These are phyloP conservation scores for Hericium coralloides DNA, from an alignment of 768 basidiomycete species.

Conservation along the genomic window DNA sequence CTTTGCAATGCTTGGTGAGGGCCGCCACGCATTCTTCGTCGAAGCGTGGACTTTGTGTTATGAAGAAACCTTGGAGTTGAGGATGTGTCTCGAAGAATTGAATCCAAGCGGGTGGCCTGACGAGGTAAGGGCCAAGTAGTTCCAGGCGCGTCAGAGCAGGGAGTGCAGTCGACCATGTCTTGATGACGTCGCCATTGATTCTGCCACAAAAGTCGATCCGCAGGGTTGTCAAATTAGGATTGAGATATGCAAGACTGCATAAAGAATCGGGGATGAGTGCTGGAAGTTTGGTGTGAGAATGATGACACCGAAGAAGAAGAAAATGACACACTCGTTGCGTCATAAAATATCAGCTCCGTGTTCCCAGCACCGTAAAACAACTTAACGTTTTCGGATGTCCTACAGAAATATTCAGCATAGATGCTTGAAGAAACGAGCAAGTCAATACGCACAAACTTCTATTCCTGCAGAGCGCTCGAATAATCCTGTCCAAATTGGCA, in stretches of 20 bases:
- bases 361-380: slow-evolving; percentile 79
- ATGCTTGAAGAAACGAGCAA: neutral
- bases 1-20: slow-evolving; percentile 43
- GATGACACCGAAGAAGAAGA: neutral
- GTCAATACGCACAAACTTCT: slow-evolving; percentile 58
- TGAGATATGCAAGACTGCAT: slow-evolving; percentile 64
- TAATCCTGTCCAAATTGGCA: slow-evolving; percentile 77
- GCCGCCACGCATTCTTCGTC: slow-evolving; percentile 54
- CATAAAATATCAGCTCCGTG: slow-evolving; percentile 64
- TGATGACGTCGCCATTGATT: slow-evolving; percentile 53
- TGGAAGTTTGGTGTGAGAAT: slow-evolving; percentile 21
- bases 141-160: slow-evolving; percentile 61
- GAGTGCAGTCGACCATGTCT: slow-evolving; percentile 52
- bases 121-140: slow-evolving; percentile 84
- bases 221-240: slow-evolving; percentile 73
- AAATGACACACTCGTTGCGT: slow-evolving; percentile 72
- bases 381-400: slow-evolving; percentile 69
- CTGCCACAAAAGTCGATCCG: slow-evolving; percentile 84
- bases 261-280: slow-evolving; percentile 65
- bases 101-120: slow-evolving; percentile 66
- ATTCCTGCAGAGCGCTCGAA: slow-evolving; percentile 74
- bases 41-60: slow-evolving; percentile 84
- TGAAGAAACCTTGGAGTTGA: slow-evolving; percentile 59
- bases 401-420: slow-evolving; percentile 20
- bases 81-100: slow-evolving; percentile 61